phyloP scores from a whole-genome alignment of 2,329 filamentous ascomycete genomes.

The Colletotrichum melonis region DNA sequence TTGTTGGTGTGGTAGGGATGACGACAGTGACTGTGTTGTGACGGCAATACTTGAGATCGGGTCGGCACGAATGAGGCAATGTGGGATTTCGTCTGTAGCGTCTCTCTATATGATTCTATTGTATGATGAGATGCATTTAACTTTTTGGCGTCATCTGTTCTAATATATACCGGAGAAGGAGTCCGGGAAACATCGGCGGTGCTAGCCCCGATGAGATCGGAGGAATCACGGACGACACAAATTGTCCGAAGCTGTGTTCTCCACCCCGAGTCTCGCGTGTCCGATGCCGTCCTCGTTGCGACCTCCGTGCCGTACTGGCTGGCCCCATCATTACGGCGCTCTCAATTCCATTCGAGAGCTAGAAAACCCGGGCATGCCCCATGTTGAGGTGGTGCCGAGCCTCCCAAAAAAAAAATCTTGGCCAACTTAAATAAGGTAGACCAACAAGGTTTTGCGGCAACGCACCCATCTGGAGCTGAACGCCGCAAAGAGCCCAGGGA shows the following conservation, averaged over 20 bases:
- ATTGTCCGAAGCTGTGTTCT: conserved; percentile 19
- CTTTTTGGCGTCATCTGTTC: neutral
- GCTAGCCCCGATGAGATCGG: neutral
- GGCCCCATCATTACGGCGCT: neutral
- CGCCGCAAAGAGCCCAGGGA: neutral
- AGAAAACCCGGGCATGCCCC: neutral
- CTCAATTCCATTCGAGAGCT: neutral
- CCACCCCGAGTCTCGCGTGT: neutral
- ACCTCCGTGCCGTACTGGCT: neutral
- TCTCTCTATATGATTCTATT: neutral
- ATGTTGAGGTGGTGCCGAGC: neutral
- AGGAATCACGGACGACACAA: conserved; percentile 13
- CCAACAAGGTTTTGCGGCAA: neutral
- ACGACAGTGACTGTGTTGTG: neutral
- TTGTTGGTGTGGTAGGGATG: neutral
- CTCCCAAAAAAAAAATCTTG: neutral
- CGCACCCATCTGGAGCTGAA: neutral
- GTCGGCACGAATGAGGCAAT: neutral
- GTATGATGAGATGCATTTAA: neutral
- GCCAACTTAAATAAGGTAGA: neutral
- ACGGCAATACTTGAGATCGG: neutral
- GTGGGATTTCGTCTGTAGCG: neutral
- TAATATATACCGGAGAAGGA: neutral
- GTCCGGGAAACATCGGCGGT: neutral
- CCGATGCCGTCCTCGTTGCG: neutral